phyloP scores from a whole-genome alignment of 2,329 filamentous ascomycete species.

The Thermothelomyces thermophilus region DNA sequence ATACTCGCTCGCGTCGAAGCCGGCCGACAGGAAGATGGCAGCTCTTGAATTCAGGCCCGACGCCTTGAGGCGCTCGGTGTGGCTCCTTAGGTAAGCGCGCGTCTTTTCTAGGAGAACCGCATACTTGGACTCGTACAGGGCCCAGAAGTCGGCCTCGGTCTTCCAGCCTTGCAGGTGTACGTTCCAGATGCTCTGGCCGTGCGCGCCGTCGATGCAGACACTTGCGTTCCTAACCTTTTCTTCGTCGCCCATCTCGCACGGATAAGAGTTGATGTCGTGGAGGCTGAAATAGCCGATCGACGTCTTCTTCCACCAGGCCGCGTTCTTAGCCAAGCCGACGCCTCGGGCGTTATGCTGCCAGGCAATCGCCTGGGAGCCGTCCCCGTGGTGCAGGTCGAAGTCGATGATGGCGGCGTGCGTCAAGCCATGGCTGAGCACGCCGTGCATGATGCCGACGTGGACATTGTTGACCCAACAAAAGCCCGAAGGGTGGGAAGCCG shows the following conservation, averaged over 20 bases:
- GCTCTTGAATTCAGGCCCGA: slow-evolving; percentile 63
- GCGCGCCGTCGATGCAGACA: slow-evolving; percentile 87
- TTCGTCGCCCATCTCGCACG: slow-evolving; percentile 87
- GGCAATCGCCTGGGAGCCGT: slow-evolving; percentile 90
- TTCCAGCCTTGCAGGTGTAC: slow-evolving; percentile 88
- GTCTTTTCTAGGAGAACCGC: slow-evolving; percentile 71
- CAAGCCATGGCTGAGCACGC: slow-evolving; percentile 71
- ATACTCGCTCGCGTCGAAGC: slow-evolving; percentile 95
- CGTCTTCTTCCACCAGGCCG: slow-evolving; percentile 69
- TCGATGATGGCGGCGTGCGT: slow-evolving; percentile 93
- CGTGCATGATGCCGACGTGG: slow-evolving; percentile 92
- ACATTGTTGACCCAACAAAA: slow-evolving; percentile 99
- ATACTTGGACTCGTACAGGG: slow-evolving; percentile 76
- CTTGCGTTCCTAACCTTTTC: slow-evolving; percentile 93
- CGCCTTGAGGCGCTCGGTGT: slow-evolving; percentile 59
- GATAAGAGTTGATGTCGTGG: slow-evolving; percentile 98
- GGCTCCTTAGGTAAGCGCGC: slow-evolving; percentile 64
- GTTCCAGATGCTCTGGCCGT: slow-evolving; percentile 94
- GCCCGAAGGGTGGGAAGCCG: slow-evolving; percentile 78
- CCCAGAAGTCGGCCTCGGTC: slow-evolving; percentile 79
- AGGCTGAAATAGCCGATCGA: slow-evolving; percentile 94
- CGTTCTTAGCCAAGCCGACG: slow-evolving; percentile 58
- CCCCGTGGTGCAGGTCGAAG: slow-evolving; percentile 86
- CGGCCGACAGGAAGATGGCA: slow-evolving; percentile 90
- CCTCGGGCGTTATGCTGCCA: slow-evolving; percentile 83